Evolutionary conservation across 2,329 filamentous ascomycete species (phyloP).

Genomic region (Hymenoscyphus fraxineus): DNA sequence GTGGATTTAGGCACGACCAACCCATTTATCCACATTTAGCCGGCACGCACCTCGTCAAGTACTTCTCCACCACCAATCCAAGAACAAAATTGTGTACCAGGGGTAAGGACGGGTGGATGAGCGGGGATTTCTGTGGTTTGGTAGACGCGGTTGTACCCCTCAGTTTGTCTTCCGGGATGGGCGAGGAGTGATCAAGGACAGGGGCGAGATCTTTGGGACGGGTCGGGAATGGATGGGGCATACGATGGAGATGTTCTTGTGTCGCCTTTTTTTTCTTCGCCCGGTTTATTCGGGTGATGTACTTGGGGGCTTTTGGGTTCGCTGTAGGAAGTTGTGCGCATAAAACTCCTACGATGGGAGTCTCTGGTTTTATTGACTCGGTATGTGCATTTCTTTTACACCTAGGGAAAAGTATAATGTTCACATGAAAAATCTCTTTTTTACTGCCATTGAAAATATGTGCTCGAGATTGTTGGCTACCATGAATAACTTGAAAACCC

Average conservation of each 20-base stretch:
- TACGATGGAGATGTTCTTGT: neutral
- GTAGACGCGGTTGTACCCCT: neutral
- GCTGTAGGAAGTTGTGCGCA: too few species aligned
- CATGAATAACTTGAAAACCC: too few species aligned
- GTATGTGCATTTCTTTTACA: too few species aligned
- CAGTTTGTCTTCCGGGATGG: neutral
- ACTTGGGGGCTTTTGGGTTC: too few species aligned
- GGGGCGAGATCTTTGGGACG: neutral
- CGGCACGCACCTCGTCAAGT: neutral
- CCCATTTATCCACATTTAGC: neutral
- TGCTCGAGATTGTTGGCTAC: too few species aligned
- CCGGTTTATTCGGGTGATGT: too few species aligned
- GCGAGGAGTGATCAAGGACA: neutral
- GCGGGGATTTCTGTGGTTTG: neutral
- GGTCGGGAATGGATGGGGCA: neutral
- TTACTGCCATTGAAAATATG: too few species aligned
- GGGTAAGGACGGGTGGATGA: neutral
- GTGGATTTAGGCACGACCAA: neutral
- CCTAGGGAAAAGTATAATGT: too few species aligned
- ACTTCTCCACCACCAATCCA: neutral
- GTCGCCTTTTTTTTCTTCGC: neutral
- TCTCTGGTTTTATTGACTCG: too few species aligned
- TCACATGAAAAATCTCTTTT: too few species aligned
- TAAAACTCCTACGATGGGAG: too few species aligned
- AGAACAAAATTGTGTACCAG: neutral